phyloP scores from a whole-genome alignment of 2,329 filamentous ascomycete species.

The Pezicula radicicola region DNA sequence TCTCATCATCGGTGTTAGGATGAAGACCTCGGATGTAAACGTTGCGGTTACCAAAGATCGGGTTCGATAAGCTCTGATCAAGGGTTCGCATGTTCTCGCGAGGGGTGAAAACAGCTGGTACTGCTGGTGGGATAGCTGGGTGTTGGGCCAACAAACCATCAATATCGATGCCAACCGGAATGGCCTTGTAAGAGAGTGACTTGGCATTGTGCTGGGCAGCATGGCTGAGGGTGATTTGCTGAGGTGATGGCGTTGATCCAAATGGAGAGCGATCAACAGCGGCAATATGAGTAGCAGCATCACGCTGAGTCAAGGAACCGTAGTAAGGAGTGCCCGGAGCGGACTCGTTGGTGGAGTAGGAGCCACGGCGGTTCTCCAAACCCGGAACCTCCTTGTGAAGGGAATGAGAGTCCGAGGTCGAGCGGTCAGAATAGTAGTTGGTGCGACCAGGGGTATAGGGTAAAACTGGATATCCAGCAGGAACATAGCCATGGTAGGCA shows the following conservation, averaged over 20 bases:
- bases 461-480: constrained; percentile 24
- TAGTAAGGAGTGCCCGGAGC: constrained; percentile 65
- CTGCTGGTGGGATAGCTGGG: constrained; percentile 82
- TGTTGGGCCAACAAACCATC: constrained; percentile 69
- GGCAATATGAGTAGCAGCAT: constrained; percentile 57
- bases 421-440: constrained; percentile 26
- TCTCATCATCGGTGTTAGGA: constrained; percentile 90
- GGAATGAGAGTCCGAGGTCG: constrained; percentile 15
- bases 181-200: constrained; percentile 27
- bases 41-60: constrained; percentile 87
- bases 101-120: constrained; percentile 84
- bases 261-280: constrained; percentile 57
- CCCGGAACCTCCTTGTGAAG: constrained; percentile 49
- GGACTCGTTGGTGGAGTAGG: constrained; percentile 67
- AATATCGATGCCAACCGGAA: constrained; percentile 36
- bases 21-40: constrained; percentile 97
- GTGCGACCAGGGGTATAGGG: constrained; percentile 26
- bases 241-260: constrained; percentile 65
- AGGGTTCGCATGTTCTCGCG: constrained; percentile 84
- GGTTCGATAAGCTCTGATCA: constrained; percentile 92
- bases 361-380: constrained; percentile 63
- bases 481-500: constrained; percentile 27
- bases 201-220: constrained; percentile 31
- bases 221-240: constrained; percentile 47
- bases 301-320: constrained; percentile 53